Percentiles rank a stretch among this genome's conserved stretches.
phyloP scores from a whole-genome alignment of 352 stramenopile species.

The Phytophthora vignae region DNA sequence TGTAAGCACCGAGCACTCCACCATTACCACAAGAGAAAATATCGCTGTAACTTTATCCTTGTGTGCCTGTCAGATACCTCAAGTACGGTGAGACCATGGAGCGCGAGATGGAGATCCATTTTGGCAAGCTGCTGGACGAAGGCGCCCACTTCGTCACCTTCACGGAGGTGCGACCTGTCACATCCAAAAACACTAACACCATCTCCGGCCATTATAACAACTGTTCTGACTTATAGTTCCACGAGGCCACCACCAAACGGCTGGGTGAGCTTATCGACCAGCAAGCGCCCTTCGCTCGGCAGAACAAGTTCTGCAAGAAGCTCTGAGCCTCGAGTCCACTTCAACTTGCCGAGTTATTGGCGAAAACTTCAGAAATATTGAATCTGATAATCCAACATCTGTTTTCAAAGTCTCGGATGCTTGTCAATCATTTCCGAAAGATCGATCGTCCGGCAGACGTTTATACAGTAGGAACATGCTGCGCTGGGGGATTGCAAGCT shows the following conservation, averaged over 20 bases:
- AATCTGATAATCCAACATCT: slow-evolving; percentile 6
- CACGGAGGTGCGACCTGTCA: slow-evolving; percentile 42
- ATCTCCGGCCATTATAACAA: too few relatives aligned
- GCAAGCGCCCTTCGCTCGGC: slow-evolving; percentile 52
- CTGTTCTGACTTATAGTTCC: slow-evolving; percentile 45
- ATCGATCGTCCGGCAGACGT: slow-evolving; percentile 1
- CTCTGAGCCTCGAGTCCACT: slow-evolving; percentile 26
- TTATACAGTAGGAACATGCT: neutral
- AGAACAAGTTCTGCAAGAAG: slow-evolving; percentile 62
- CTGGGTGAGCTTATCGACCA: slow-evolving; percentile 72
- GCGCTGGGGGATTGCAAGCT: slow-evolving; percentile 6
- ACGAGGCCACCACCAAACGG: slow-evolving; percentile 64
- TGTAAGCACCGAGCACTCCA: slow-evolving; percentile 45
- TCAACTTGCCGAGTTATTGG: slow-evolving; percentile 1
- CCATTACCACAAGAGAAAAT: neutral
- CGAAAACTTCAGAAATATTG: slow-evolving; percentile 8
- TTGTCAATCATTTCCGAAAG: slow-evolving; percentile 18
- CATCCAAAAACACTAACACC: neutral
- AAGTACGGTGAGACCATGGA: slow-evolving; percentile 86
- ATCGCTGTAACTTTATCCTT: neutral
- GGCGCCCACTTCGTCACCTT: slow-evolving; percentile 75
- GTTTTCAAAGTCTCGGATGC: slow-evolving; percentile 8
- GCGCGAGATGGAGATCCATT: slow-evolving; percentile 80
- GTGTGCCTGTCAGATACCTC: slow-evolving; percentile 48
- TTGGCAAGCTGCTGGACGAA: slow-evolving; percentile 69